These are phyloP conservation scores for Chloromonas sp. DNA, from an alignment of 163 green algal genomes.

Conservation along the genomic window DNA sequence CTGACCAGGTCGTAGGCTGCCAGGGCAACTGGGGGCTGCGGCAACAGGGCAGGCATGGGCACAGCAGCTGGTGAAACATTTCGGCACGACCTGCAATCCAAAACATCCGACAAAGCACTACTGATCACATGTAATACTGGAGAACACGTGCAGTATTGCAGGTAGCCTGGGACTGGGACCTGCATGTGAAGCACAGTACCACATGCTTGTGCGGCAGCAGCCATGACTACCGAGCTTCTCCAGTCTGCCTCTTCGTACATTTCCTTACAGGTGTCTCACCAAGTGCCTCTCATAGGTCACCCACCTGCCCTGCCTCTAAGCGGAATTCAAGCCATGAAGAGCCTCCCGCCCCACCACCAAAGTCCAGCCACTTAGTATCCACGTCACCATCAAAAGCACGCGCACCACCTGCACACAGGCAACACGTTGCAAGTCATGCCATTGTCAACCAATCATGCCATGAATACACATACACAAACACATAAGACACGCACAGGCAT, in stretches of 20 bases:
- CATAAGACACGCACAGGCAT: no score
- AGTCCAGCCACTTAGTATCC: not conserved
- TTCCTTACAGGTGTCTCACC: not conserved
- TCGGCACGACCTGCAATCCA: not conserved
- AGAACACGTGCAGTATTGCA: no score
- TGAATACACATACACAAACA: no score
- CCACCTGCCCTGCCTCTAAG: not conserved
- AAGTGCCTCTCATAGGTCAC: not conserved
- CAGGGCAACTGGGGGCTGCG: not conserved
- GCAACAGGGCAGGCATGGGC: not conserved
- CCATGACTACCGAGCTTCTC: no score
- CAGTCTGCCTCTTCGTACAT: no score
- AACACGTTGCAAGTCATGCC: no score
- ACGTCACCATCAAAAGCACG: not conserved
- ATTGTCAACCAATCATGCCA: no score
- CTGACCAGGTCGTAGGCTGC: not conserved
- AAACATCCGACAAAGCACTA: not conserved
- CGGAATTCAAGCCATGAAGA: not conserved
- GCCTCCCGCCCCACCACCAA: not conserved
- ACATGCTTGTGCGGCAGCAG: no score
- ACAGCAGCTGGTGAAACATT: not conserved
- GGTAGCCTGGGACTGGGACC: no score
- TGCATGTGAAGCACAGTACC: no score
- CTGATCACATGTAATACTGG: not conserved
- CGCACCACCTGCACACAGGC: not conserved